Evolutionary conservation across 73 alveolate genomes (phyloP), one percentile per base, ranked within the genome.

Genomic region (Blepharisma japonicum): DNA sequence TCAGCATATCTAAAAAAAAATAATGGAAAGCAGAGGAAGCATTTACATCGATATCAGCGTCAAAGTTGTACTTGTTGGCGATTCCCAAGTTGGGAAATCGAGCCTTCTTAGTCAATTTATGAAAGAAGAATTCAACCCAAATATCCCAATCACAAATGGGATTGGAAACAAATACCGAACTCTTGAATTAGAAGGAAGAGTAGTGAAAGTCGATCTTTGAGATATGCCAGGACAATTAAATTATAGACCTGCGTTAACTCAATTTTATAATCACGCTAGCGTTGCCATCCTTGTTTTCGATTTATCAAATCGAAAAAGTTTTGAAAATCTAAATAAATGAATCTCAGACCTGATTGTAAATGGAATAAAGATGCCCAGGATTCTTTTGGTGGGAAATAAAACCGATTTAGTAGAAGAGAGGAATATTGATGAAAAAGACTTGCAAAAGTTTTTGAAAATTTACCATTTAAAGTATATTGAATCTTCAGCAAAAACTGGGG

Each of bases 401-500:
- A 32, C 5, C 3, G 42, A 32, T 32, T 1, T 1, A 32, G 3
- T 3, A 32, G 42, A 32, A 32, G 42, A 32, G 42, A 32, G 42
- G 3, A 3, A 32, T 32, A 32, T 32, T 32, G 42, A 32, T 32
- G 42, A 32, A 32, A 32, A 3, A 1, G 42, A 32, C 3, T 32
- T 32, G 42, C 42, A 32, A 32, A 32, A 32, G 5, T 32, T 32
- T 32, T 32, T 32, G 42, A 32, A 32, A 3, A 32, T 1, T 32
- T 32, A 32, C 42, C 3, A 32, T 32, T 32, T 32, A 32, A 32
- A 32, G 3, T 32, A 32, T 82, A 83, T 88, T 55, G 98, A 93
- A 80, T 85, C 96, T 6, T 83, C 94, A 32, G 98, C 98, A 3
- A 93, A 91, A 77, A 85, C 77, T 6, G 86, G 86, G 45, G 68